These are phyloP conservation scores for Agaricus subrufescens DNA, from an alignment of 768 basidiomycete genomes.

Conservation along the genomic window DNA sequence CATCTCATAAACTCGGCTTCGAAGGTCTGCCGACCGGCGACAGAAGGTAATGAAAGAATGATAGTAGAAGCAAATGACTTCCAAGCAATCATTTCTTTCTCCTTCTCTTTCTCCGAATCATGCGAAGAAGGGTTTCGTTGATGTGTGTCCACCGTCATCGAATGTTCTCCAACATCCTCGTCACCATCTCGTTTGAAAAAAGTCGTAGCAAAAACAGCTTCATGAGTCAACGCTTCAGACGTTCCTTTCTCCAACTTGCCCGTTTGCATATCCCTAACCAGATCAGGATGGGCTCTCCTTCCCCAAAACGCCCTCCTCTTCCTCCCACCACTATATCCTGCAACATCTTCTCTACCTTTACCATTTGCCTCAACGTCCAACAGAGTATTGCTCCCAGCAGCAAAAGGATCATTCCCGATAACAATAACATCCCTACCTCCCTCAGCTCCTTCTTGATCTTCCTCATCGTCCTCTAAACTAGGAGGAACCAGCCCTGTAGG, in stretches of 20 bases:
- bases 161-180: not conserved
- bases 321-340: constrained; percentile 26
- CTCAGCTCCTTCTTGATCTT: constrained; percentile 14
- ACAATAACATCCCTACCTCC: constrained; percentile 8
- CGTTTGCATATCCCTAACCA: constrained; percentile 36
- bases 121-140: not conserved
- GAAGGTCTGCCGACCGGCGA: constrained; percentile 51
- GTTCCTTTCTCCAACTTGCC: constrained; percentile 58
- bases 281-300: constrained; percentile 65
- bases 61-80: constrained; percentile 59
- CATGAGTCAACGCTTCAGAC: constrained; percentile 77
- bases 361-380: constrained; percentile 21
- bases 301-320: constrained; percentile 79
- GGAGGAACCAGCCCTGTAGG: constrained; percentile 58
- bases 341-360: constrained; percentile 19
- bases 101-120: constrained; percentile 4
- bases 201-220: constrained; percentile 74
- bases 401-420: constrained; percentile 14
- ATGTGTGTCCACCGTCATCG: not conserved
- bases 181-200: constrained; percentile 31
- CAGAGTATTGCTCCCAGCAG: not conserved
- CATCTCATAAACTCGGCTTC: constrained; percentile 69
- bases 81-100: constrained; percentile 38
- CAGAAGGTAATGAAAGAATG: constrained; percentile 53
- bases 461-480: constrained; percentile 44